Base-by-base conservation (phyloP, 2,329 filamentous ascomycete genomes). In the Arthrobotrys iridis region DNA sequence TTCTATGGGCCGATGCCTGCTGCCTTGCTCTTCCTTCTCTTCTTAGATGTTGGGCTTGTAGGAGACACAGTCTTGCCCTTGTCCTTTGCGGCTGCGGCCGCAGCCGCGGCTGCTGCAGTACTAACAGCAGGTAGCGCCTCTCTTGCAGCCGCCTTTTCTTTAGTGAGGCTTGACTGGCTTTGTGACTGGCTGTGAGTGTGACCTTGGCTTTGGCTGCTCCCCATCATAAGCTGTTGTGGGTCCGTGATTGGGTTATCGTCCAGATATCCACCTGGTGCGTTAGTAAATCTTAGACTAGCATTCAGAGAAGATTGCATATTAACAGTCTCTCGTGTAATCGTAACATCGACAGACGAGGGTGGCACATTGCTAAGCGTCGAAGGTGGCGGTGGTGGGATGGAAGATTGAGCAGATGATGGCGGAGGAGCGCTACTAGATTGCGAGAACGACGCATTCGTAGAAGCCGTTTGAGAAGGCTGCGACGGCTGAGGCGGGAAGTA, bases 221-320 rank as follows among this genome's bases (percentile, higher is more conserved):
- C 71, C 71, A 75, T 68, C 71, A 75, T 75, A 20, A 75, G 45
- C 41, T 75, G 71, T 22, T 76, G 72, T 22, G 72, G 85, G 55
- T 89, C 88, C 0, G 88, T 89, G 78, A 90, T 90, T 43, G 88
- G 88, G 77, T 89, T 90, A 80, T 90, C 87, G 81, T 90, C 87
- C 81, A 90, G 87, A 79, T 88, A 90, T 77, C 90, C 88, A 55
- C 87, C 86, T 37, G 87, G 76, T 84, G 85, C 81, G 87, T 83
- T 77, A 88, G 87, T 41, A 87, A 83, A 77, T 84, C 81, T 76
- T 88, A 85, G 81, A 11, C 84, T 83, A 3, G 81, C 77, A 72
- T 86, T 83, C 2, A 86, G 80, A 0, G 81, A 82, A 0, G 81
- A 78, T 66, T 83, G 82, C 37, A 33, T 74, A 10, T 37, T 76